Conservation (phyloP, 202 grass and related monocot genomes). For the Panicum hallii region DNA sequence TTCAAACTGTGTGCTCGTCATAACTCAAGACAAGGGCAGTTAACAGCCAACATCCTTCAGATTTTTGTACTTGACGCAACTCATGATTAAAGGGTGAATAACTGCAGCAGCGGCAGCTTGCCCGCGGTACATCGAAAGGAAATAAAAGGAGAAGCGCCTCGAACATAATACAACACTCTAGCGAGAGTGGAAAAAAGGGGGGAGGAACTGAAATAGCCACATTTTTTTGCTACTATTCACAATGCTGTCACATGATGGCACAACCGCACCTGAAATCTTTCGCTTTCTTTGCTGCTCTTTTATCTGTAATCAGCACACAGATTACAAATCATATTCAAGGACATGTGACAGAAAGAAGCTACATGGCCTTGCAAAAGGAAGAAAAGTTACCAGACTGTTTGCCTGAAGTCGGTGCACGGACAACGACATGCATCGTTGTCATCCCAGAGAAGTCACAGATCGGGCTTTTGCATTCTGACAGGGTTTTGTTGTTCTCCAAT, state of each 20-base stretch:
- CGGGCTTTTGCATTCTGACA: constrained; percentile 67
- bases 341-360: not conserved
- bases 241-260: constrained; percentile 59
- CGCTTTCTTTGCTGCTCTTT: constrained; percentile 51
- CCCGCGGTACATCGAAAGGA: not conserved
- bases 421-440: constrained; percentile 72
- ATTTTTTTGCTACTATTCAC: constrained; percentile 50
- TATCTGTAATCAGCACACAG: constrained; percentile 51
- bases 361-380: not conserved
- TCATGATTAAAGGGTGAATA: constrained; percentile 28
- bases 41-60: constrained; percentile 4
- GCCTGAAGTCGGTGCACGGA: constrained; percentile 50
- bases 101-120: not conserved
- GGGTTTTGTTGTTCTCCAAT: constrained; percentile 71
- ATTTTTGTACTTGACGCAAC: constrained; percentile 40
- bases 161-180: constrained; percentile 50
- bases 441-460: constrained; percentile 67
- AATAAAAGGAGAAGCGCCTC: constrained; percentile 27
- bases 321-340: constrained; percentile 5
- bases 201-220: constrained; percentile 25
- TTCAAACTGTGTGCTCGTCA: constrained; percentile 34
- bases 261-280: constrained; percentile 63
- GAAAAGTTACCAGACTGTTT: constrained; percentile 54
- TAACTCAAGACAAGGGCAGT: constrained; percentile 26
- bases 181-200: constrained; percentile 31